Conservation (phyloP, 2,329 filamentous ascomycete genomes). For the Xylaria sp. region DNA sequence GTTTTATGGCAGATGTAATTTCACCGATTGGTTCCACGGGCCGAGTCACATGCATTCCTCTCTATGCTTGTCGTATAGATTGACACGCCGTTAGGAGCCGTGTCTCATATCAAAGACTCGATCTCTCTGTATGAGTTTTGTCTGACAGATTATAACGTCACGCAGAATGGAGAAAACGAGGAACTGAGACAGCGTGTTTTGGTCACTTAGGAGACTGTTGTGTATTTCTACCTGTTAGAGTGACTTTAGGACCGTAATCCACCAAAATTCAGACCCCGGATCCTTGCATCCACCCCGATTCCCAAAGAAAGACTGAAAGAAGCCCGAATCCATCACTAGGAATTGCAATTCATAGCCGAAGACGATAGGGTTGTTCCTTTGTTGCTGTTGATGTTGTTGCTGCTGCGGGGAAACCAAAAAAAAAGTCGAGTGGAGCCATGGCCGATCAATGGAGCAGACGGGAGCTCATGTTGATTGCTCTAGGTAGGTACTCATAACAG, state of each 20-base stretch:
- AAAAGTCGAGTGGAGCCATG: not conserved
- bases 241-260: slow-evolving; percentile 5
- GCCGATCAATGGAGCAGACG: slow-evolving; percentile 3
- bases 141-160: not conserved
- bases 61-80: not conserved
- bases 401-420: not conserved
- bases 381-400: not conserved
- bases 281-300: slow-evolving; percentile 1
- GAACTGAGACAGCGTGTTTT: not conserved
- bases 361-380: not conserved
- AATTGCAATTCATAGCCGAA: not conserved
- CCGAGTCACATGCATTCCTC: not conserved
- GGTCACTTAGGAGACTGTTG: slow-evolving; percentile 9
- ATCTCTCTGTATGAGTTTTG: not conserved
- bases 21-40: not conserved
- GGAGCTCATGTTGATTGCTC: not conserved
- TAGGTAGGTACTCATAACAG: not conserved
- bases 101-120: too few species aligned
- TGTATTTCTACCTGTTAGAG: slow-evolving; percentile 13
- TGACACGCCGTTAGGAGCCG: too few species aligned
- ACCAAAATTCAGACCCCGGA: slow-evolving; percentile 1
- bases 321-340: not conserved
- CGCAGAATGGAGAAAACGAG: not conserved
- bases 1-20: not conserved
- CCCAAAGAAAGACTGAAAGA: not conserved